Evolutionary conservation across 2,329 filamentous ascomycete genomes (phyloP).

Genomic region (Plectosphaerella sp.): DNA sequence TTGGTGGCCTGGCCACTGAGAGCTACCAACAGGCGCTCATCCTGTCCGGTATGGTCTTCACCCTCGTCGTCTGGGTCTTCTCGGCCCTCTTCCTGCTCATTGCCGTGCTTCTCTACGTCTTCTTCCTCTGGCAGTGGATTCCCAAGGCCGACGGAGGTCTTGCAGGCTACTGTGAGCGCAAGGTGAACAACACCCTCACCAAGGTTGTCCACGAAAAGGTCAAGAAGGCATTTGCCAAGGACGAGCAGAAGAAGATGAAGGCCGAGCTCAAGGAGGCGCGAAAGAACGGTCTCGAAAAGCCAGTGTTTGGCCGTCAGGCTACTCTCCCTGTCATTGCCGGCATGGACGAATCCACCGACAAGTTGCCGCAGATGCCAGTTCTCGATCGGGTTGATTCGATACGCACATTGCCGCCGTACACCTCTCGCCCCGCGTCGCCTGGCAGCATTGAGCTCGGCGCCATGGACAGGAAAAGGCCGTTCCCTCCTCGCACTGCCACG

Average conservation of each 20-base stretch:
- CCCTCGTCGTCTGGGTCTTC: constrained; percentile 83
- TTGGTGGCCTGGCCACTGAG: constrained; percentile 65
- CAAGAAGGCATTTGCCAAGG: constrained; percentile 80
- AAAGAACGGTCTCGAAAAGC: constrained; percentile 47
- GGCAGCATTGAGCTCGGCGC: constrained; percentile 47
- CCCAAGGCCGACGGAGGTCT: constrained; percentile 76
- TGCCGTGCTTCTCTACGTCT: constrained; percentile 73
- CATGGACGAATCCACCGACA: constrained; percentile 39
- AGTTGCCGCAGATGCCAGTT: constrained; percentile 53
- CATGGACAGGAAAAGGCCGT: constrained; percentile 46
- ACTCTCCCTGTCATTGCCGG: constrained; percentile 62
- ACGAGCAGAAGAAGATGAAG: constrained; percentile 56
- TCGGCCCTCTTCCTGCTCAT: constrained; percentile 71
- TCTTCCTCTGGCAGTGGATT: constrained; percentile 92
- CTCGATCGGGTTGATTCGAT: constrained; percentile 57
- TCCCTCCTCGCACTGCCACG: constrained; percentile 45
- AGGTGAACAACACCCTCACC: constrained; percentile 81
- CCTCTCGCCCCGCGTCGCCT: constrained; percentile 53
- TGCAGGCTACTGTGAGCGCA: constrained; percentile 81
- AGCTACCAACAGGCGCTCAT: constrained; percentile 79
- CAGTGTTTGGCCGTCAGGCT: constrained; percentile 50
- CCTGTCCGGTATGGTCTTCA: constrained; percentile 88
- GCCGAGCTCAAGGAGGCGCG: constrained; percentile 46
- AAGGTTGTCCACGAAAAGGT: constrained; percentile 83
- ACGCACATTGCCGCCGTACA: constrained; percentile 58